Base-by-base conservation (phyloP, 805 yeast genomes). In the Clavispora asparagi region DNA sequence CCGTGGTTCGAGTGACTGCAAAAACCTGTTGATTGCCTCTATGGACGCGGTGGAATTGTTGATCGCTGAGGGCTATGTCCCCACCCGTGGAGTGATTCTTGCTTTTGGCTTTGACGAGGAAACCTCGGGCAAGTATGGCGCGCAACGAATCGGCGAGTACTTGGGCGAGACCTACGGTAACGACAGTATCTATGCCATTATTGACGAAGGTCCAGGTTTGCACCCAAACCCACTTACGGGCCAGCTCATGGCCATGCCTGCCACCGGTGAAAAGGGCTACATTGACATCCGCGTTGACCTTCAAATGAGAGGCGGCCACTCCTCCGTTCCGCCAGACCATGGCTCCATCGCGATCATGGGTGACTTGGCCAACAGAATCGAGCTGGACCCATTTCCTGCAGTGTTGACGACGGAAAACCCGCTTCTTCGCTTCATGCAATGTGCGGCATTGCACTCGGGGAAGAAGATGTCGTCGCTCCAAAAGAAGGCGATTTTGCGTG, bases 301-400 rank as follows among this genome's bases (percentile, higher is more conserved):
- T 36, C 65, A 66, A 23, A 81, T 86, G 17, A 79, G 81, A 12
- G 95, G 95, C 33, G 95, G 95, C 8, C 95, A 86, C 59, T 81
- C 92, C 1, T 83, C 91, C 8, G 62, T 76, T n/a, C 94, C 95
- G 8, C 92, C 91, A 2, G 83, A 79, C 40, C 94, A 87, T 58
- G 86, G 95, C 6, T 76, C 85, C 2, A 85, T 88, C 64, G 96
- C 94, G 11, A 75, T 87, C 32, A 69, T 83, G 43, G 72, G 88
- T 2, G 81, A 83, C 47, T 67, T 87, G 45, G 70, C 83, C 10
- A 62, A 69, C 9, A 53, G 61, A 14, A 67, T 87, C 36, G 96
- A 89, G 61, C 61, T 63, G 10, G 74, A 78, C 49, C 83, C 82
- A 7, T 82, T 69, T 56, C 59, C 65, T 16, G 70, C 82, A 1